Percentiles rank a stretch among this genome's conserved stretches.
Evolutionary conservation across 1,139 yeast genomes (phyloP).

Genomic region (Hyphopichia khmerensis): DNA sequence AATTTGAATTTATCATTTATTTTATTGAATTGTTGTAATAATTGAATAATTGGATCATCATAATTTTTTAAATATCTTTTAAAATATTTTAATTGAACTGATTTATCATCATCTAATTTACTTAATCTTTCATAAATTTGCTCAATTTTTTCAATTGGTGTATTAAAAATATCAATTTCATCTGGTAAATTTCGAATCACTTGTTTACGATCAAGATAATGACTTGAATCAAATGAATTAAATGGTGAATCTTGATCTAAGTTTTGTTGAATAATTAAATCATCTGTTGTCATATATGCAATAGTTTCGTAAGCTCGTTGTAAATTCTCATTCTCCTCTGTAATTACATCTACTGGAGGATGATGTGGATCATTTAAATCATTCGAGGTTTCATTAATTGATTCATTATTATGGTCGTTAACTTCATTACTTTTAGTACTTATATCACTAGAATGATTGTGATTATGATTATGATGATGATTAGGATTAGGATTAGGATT

Average conservation of each 20-base stretch:
- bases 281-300: constrained; percentile 42
- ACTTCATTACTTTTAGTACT: background rate
- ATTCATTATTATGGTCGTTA: background rate
- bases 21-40: constrained; percentile 39
- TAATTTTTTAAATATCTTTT: constrained; percentile 31
- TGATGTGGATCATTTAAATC: constrained; percentile 5
- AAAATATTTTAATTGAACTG: constrained; percentile 40
- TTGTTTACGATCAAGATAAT: constrained; percentile 35
- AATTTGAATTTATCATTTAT: constrained; percentile 35
- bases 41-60: constrained; percentile 31
- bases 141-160: constrained; percentile 29
- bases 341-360: background rate
- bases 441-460: background rate
- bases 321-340: constrained; percentile 8
- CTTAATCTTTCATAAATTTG: constrained; percentile 30
- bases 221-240: constrained; percentile 33
- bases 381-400: background rate
- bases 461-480: background rate
- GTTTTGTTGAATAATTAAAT: constrained; percentile 35
- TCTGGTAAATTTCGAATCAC: constrained; percentile 38
- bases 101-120: constrained; percentile 37
- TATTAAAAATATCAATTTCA: constrained; percentile 33
- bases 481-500: background rate
- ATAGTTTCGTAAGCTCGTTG: constrained; percentile 27
- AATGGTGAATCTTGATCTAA: constrained; percentile 39